A percentile compares a stretch with the other conserved stretches of the same genome.
Conservation (phyloP, 2,329 filamentous ascomycete species). For the Penicillium vulpinum region DNA sequence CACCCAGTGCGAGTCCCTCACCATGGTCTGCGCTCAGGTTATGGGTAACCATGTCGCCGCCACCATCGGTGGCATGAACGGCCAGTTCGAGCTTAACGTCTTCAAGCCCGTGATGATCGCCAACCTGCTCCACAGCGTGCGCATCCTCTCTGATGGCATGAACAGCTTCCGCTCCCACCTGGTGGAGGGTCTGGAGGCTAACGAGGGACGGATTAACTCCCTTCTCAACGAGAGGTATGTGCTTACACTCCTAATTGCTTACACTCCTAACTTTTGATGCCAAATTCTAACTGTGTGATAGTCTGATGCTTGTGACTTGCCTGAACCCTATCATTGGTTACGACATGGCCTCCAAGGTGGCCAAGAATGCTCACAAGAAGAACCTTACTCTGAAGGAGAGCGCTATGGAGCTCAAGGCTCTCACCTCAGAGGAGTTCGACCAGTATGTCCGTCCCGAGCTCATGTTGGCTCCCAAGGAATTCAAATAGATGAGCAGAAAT, state of each 20-base stretch:
- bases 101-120: constrained; percentile 97
- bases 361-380: constrained; percentile 99
- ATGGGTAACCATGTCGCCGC: constrained; percentile 95
- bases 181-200: constrained; percentile 81
- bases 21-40: constrained; percentile 96
- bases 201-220: constrained; percentile 85
- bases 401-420: constrained; percentile 86
- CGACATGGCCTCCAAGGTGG: constrained; percentile 94
- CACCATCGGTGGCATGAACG: constrained; percentile 93
- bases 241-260: not conserved
- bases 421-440: constrained; percentile 89
- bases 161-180: constrained; percentile 92
- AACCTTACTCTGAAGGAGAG: constrained; percentile 89
- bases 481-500: constrained; percentile 48
- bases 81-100: constrained; percentile 98
- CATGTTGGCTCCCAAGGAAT: constrained; percentile 83
- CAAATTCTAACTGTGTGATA: constrained; percentile 42
- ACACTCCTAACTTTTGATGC: constrained; percentile 8
- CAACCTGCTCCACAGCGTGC: constrained; percentile 89
- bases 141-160: constrained; percentile 90
- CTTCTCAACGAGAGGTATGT: constrained; percentile 92
- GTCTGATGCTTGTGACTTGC: constrained; percentile 97
- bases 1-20: constrained; percentile 95
- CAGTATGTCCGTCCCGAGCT: constrained; percentile 86
- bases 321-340: constrained; percentile 97